These are phyloP conservation scores for Hemisphaericaspora xylanilytica DNA, from an alignment of 1,139 yeast genomes.

Conservation along the genomic window DNA sequence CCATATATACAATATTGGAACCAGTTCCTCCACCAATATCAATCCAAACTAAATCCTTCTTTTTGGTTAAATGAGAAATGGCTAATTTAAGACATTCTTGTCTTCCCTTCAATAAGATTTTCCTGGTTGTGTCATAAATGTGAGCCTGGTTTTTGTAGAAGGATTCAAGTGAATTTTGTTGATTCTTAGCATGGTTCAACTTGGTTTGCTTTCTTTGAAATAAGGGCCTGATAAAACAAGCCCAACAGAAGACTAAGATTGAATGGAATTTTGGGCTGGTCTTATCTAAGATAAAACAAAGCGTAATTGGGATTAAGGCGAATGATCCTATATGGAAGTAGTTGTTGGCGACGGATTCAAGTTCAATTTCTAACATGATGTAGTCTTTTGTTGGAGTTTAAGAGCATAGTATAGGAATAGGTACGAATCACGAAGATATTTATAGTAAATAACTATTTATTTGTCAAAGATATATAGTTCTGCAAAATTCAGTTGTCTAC, in stretches of 20 bases:
- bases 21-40: conserved; percentile 91
- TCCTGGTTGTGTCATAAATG: conserved; percentile 69
- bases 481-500: no score
- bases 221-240: conserved; percentile 72
- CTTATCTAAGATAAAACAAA: conserved; percentile 19
- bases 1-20: conserved; percentile 74
- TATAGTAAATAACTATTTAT: no score
- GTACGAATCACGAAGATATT: no score
- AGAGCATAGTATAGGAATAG: no score
- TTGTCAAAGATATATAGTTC: no score
- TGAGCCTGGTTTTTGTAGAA: conserved; percentile 77
- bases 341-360: no score
- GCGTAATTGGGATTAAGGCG: conserved; percentile 18
- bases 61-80: conserved; percentile 48
- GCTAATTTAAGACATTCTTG: conserved; percentile 62
- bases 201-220: conserved; percentile 25
- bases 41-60: conserved; percentile 63
- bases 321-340: no score
- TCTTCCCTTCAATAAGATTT: conserved; percentile 65
- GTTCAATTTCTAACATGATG: no score
- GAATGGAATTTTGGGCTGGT: conserved; percentile 29
- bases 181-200: conserved; percentile 23
- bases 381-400: no score
- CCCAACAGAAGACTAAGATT: conserved; percentile 41
- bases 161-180: conserved; percentile 64